Percentiles rank a stretch among this genome's conserved stretches.
These are phyloP conservation scores for Entomortierella lignicola DNA, from an alignment of 192 early-diverging fungal genomes.

Conservation along the genomic window DNA sequence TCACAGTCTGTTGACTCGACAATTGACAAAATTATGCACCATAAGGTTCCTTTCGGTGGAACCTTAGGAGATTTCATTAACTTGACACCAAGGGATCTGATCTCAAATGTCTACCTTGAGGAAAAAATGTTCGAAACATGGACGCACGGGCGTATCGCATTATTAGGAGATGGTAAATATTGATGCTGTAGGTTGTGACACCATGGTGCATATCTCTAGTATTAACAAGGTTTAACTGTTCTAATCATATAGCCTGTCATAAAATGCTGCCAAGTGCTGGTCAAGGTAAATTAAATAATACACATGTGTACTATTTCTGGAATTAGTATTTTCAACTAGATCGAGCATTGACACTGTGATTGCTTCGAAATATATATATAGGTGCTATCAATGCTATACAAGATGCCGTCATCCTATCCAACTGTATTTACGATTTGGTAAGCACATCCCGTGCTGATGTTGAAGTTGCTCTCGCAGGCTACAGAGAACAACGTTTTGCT, in stretches of 20 bases:
- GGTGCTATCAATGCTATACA: slow-evolving; percentile 31
- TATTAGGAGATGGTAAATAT: slow-evolving; percentile 39
- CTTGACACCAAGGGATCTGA: slow-evolving; percentile 16
- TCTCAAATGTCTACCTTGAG: slow-evolving; percentile 40
- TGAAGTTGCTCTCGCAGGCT: slow-evolving; percentile 1
- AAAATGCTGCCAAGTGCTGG: slow-evolving; percentile 30
- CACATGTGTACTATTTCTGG: neutral
- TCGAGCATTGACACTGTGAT: neutral
- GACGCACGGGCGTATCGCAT: slow-evolving; percentile 20
- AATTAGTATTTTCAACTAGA: neutral
- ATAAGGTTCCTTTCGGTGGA: slow-evolving; percentile 12
- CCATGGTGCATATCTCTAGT: too few species aligned
- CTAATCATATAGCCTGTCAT: neutral
- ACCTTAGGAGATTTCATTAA: slow-evolving; percentile 28
- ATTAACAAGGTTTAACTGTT: neutral
- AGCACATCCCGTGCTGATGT: slow-evolving; percentile 3
- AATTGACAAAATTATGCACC: slow-evolving; percentile 1
- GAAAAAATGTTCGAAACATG: slow-evolving; percentile 47
- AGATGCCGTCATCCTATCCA: slow-evolving; percentile 33
- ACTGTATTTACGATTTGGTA: slow-evolving; percentile 23
- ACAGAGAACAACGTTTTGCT: slow-evolving; percentile 12
- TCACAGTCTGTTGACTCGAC: neutral
- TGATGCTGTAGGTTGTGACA: neutral
- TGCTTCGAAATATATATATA: neutral
- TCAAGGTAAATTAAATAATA: slow-evolving; percentile 13